A percentile compares a stretch with the other conserved stretches of the same genome.
phyloP scores from a whole-genome alignment of 352 stramenopile genomes.

The Globisporangium mamillatum region DNA sequence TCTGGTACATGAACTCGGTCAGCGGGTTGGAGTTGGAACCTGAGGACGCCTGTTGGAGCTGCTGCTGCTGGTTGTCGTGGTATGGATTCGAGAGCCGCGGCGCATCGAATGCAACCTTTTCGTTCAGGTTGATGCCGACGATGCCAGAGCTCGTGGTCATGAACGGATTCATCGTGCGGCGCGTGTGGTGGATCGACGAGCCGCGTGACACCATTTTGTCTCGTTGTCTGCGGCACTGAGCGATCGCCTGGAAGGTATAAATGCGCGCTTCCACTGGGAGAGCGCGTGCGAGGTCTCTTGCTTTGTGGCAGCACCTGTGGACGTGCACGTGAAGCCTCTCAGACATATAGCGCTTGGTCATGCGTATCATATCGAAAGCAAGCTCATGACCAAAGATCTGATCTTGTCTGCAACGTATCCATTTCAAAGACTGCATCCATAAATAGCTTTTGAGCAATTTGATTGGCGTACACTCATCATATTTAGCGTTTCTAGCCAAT shows the following conservation, averaged over 20 bases:
- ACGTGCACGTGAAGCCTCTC: background rate
- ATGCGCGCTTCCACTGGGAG: background rate
- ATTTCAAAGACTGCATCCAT: background rate
- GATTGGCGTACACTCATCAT: too few relatives aligned
- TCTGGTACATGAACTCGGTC: conserved; percentile 83
- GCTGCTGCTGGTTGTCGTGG: conserved; percentile 29
- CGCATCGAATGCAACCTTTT: conserved; percentile 64
- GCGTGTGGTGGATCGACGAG: conserved; percentile 68
- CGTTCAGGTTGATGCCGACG: conserved; percentile 71
- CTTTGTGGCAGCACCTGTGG: background rate
- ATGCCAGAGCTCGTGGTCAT: conserved; percentile 86
- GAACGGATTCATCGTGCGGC: conserved; percentile 73
- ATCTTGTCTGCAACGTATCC: conserved; percentile 8
- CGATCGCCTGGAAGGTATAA: too few relatives aligned
- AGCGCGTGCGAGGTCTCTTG: conserved; percentile 3
- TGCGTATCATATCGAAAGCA: background rate
- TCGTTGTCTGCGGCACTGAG: background rate
- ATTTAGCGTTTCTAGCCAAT: background rate
- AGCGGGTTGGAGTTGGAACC: conserved; percentile 19
- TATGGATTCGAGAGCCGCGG: conserved; percentile 33
- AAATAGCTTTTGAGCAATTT: background rate
- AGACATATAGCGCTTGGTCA: background rate
- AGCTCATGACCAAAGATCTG: conserved; percentile 3
- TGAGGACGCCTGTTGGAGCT: conserved; percentile 2
- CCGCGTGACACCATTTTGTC: conserved; percentile 67